phyloP scores from a whole-genome alignment of 306 rosid genomes.

The Quercus berberidifolia region DNA sequence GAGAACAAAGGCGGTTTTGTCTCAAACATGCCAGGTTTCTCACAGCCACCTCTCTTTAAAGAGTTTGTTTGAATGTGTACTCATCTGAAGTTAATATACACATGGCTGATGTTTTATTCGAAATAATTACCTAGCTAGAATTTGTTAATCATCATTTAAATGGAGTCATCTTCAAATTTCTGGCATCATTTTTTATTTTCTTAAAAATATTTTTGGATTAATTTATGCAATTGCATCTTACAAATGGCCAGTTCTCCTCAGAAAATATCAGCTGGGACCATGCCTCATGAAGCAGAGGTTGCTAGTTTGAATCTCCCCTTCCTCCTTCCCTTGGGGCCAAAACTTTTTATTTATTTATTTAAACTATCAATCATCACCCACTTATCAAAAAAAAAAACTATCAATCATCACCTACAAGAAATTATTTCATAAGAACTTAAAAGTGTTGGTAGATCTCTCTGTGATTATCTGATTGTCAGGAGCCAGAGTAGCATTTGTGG shows the following conservation, averaged over 20 bases:
- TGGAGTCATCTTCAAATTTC: slow-evolving; percentile 4
- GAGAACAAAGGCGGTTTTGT: slow-evolving; percentile 94
- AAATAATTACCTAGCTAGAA: background rate
- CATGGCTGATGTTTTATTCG: background rate
- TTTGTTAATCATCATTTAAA: background rate
- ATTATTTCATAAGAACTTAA: background rate
- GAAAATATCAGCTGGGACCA: no score
- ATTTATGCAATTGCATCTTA: background rate
- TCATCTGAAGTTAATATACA: background rate
- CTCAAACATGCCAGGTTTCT: slow-evolving; percentile 92
- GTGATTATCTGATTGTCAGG: background rate
- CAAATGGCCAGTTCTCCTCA: background rate
- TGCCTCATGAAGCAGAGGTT: no score
- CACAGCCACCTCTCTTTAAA: slow-evolving; percentile 6
- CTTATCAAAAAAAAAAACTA: no score
- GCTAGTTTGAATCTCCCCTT: no score
- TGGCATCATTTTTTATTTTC: background rate
- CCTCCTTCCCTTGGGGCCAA: no score
- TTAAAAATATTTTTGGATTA: background rate
- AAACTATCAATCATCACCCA: no score
- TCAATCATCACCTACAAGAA: background rate
- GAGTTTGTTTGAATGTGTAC: background rate
- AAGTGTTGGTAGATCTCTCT: background rate
- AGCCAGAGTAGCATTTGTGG: slow-evolving; percentile 1
- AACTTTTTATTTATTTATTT: no score